These are phyloP conservation scores for Deinandra increscens DNA, from an alignment of 129 eudicot species.

Conservation along the genomic window DNA sequence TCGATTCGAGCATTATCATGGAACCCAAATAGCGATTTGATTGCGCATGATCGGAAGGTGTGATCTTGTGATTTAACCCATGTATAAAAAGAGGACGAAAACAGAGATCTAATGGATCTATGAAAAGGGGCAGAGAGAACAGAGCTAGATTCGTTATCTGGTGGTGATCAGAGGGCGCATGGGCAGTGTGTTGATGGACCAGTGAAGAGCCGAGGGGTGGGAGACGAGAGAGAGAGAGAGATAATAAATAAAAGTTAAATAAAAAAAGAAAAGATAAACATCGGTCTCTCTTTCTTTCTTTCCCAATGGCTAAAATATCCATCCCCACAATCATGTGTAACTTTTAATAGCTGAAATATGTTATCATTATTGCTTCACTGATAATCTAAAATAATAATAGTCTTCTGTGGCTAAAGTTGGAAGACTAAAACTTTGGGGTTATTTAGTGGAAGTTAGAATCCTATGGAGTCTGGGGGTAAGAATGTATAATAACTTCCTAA, in stretches of 20 bases:
- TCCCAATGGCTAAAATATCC: slow-evolving; percentile 27
- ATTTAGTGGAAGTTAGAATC: not conserved
- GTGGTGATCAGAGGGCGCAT: slow-evolving; percentile 34
- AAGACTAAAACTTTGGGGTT: not conserved
- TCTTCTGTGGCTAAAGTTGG: not conserved
- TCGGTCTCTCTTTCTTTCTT: slow-evolving; percentile 2
- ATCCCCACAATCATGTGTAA: not conserved
- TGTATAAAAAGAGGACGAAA: not conserved
- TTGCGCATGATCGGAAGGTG: slow-evolving; percentile 22
- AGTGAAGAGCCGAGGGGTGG: slow-evolving; percentile 20
- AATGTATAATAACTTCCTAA: too few species aligned
- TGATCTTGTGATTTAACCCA: slow-evolving; percentile 28
- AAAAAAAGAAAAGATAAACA: not conserved
- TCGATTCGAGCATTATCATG: slow-evolving; percentile 22
- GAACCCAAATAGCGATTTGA: slow-evolving; percentile 11
- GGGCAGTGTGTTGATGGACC: slow-evolving; percentile 40
- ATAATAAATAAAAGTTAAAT: not conserved
- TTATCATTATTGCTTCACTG: not conserved
- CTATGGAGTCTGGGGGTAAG: not conserved
- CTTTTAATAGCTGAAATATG: not conserved
- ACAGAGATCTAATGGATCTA: slow-evolving; percentile 34
- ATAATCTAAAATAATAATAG: not conserved
- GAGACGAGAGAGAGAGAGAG: slow-evolving; percentile 16
- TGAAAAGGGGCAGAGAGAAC: not conserved
- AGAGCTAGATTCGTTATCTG: slow-evolving; percentile 36